Conservation (phyloP, 768 basidiomycete genomes). For the Russula dissimulans region DNA sequence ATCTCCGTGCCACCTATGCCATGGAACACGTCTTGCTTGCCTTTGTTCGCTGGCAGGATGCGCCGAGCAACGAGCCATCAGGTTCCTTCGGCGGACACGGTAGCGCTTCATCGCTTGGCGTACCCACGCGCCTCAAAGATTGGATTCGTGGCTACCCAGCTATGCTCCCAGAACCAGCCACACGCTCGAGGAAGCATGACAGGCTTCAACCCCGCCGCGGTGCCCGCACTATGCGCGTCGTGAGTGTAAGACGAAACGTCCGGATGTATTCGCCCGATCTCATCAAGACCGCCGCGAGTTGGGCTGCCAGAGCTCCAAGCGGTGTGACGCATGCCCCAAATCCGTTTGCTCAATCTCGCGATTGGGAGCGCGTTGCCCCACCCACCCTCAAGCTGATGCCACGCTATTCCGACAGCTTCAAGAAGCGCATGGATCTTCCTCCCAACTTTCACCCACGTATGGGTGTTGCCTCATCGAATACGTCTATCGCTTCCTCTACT, state of each 20-base stretch:
- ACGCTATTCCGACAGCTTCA: slow-evolving; percentile 65
- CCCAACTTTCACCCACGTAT: slow-evolving; percentile 46
- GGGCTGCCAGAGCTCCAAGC: slow-evolving; percentile 32
- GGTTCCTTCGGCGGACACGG: slow-evolving; percentile 34
- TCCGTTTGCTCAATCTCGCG: slow-evolving; percentile 53
- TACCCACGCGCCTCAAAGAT: slow-evolving; percentile 80
- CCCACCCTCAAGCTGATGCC: slow-evolving; percentile 50
- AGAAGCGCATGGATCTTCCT: slow-evolving; percentile 68
- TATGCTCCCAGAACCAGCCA: slow-evolving; percentile 46
- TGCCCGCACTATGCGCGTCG: slow-evolving; percentile 65
- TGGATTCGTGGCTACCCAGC: slow-evolving; percentile 88
- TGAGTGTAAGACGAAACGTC: slow-evolving; percentile 71
- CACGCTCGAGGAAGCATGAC: slow-evolving; percentile 39
- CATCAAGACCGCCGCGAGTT: slow-evolving; percentile 51
- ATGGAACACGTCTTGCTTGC: slow-evolving; percentile 90
- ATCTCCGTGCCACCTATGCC: slow-evolving; percentile 75
- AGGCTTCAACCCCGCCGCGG: slow-evolving; percentile 65
- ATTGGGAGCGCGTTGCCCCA: slow-evolving; percentile 70
- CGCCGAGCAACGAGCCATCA: slow-evolving; percentile 25
- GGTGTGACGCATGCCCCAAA: slow-evolving; percentile 26
- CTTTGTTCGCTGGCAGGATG: slow-evolving; percentile 77
- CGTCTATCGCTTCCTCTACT: slow-evolving; percentile 27
- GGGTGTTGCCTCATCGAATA: slow-evolving; percentile 23
- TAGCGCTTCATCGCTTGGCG: slow-evolving; percentile 46
- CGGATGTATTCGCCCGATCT: slow-evolving; percentile 84